Evolutionary conservation across 2,329 filamentous ascomycete species (phyloP), one percentile per base, ranked within the genome.

Genomic region (Aspergillus hortae): DNA sequence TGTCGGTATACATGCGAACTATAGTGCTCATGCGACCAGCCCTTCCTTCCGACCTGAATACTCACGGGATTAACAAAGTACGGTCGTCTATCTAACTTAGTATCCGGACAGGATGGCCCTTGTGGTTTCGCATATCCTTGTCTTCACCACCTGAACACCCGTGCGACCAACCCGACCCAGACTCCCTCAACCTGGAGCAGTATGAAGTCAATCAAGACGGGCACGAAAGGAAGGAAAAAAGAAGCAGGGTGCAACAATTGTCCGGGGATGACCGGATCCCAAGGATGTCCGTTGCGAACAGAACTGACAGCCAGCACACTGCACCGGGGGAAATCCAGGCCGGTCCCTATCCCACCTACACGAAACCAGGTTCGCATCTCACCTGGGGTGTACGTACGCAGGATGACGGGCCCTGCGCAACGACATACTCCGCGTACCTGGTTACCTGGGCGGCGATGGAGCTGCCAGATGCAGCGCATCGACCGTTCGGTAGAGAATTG

Each of bases 171-270:
- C 40, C 40, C 40, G 17, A 17, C 12, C 12, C n/a, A 35, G 11
- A 12, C 3, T 35, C 33, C 19, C 19, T n/a, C 11, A 10, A 6
- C 11, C 11, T 2, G n/a, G 6, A 35, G n/a, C n/a, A 35, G 33
- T 17, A 38, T 38, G 35, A 4, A 38, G 11, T 38, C 35, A 6
- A 38, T 38, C 35, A 7, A 7, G 6, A 11, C 2, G 35, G 35
- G 35, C 14, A 15, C n/a, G 4, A 38, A 38, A 38, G 33, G 19
- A 19, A 35, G n/a, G n/a, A 35, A 35, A 49, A 47, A 27, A 23
- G 49, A 38, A 19, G 47, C 19, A 52, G 35, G 17, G 32, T 46
- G 12, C 27, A 46, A 46, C 44, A 32, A 46, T 42, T 25, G 15
- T 42, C 40, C 40, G 40, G 40, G 40, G 40, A 42, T 25, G 40